Evolutionary conservation across 1,284 basidiomycete genomes (phyloP).

Genomic region (Apiotrichum gracile): DNA sequence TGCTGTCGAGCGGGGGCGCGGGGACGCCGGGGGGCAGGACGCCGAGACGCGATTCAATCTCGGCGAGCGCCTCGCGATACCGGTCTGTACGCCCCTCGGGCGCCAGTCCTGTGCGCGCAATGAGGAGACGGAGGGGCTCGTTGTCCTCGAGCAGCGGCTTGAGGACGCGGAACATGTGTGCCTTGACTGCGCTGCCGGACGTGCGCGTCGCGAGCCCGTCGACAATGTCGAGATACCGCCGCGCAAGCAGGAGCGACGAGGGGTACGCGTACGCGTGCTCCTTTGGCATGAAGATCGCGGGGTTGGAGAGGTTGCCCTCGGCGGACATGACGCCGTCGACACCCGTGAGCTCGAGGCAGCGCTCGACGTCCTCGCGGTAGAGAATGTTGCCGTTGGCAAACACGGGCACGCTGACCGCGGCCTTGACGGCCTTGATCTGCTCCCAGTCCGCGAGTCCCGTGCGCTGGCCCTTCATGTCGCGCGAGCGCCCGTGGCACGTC

Average conservation of each 20-base stretch:
- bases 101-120: slow-evolving; percentile 33
- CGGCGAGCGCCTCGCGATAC: slow-evolving; percentile 56
- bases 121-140: slow-evolving; percentile 63
- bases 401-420: slow-evolving; percentile 83
- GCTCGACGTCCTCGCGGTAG: slow-evolving; percentile 68
- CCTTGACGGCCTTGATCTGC: slow-evolving; percentile 77
- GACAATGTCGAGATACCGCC: slow-evolving; percentile 83
- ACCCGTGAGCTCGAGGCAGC: slow-evolving; percentile 73
- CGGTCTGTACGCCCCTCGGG: slow-evolving; percentile 34
- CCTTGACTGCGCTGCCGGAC: slow-evolving; percentile 69
- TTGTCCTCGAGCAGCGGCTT: slow-evolving; percentile 67
- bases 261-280: slow-evolving; percentile 55
- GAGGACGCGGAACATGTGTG: slow-evolving; percentile 88
- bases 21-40: slow-evolving; percentile 47
- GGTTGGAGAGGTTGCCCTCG: slow-evolving; percentile 92
- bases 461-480: slow-evolving; percentile 82
- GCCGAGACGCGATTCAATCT: slow-evolving; percentile 63
- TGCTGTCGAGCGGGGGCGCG: slow-evolving; percentile 29
- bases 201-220: slow-evolving; percentile 66
- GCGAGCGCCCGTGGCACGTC: slow-evolving; percentile 83
- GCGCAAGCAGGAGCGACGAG: slow-evolving; percentile 60
- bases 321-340: slow-evolving; percentile 92
- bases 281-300: slow-evolving; percentile 62
- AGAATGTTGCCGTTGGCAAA: slow-evolving; percentile 98
- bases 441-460: slow-evolving; percentile 76